Base-by-base conservation (phyloP, 345 rosid species). In the Melastoma malabathricum region DNA sequence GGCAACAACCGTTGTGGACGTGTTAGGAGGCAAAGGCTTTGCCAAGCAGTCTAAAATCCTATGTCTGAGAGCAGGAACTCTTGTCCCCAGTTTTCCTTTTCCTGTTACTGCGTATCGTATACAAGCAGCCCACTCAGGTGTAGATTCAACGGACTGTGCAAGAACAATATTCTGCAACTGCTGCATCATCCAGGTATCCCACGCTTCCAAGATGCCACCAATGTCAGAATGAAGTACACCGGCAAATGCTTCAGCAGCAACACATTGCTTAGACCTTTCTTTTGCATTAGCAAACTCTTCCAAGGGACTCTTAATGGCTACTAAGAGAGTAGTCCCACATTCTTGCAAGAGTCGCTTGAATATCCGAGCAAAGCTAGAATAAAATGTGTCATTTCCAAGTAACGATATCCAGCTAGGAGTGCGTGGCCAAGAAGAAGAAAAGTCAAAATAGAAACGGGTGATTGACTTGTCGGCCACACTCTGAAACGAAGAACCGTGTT, bases 41-140 rank as follows among this genome's bases (percentile, higher is more conserved):
- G 72, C 77, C 68, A 92, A 72, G 63, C 95, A 84, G 43, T 87
- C 85, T 72, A 92, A 75, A 70, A 92, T 77, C 47, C 76, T 68
- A 57, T 80, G 78, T 73, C 98, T 80, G 66, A 92, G 58, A 68
- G 77, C 60, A 58, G 98, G 96, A 71, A 72, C 73, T 67, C 67
- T 70, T 15, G 84, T 77, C 59, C 98, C 98, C 63, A 71, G 64
- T 71, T 87, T 92, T 55, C 98, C 96, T 72, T 92, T 92, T 62
- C 98, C 98, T 2, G 96, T 92, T 64, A 87, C 98, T 51, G 98
- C 93, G 70, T 92, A 92, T 57, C 98, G 95, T 73, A 92, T 73
- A 59, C 98, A 92, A 58, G 94, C 79, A 60, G 93, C 89, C 98
- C 98, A 92, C 70, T 92, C 96, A 31, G 96, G 96, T 55, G 77